Evolutionary conservation across 2,329 filamentous ascomycete species (phyloP).

Genomic region (Ophiostoma piceae): DNA sequence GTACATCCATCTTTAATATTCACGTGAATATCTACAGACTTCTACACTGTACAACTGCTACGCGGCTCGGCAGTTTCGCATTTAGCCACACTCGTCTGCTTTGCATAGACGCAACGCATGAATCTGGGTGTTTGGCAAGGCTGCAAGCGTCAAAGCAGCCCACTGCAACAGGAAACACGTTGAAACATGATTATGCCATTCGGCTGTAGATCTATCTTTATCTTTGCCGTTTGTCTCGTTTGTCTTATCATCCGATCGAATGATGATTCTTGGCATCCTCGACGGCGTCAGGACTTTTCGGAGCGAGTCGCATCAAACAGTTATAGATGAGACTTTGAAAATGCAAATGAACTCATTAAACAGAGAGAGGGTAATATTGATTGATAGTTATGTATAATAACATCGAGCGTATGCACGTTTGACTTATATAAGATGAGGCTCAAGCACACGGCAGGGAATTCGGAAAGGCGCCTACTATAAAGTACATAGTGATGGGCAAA

Average conservation of each 20-base stretch:
- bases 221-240: background rate
- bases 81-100: background rate
- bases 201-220: background rate
- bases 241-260: too few relatives aligned
- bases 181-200: background rate
- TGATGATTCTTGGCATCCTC: background rate
- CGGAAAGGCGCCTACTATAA: background rate
- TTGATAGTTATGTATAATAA: too few relatives aligned
- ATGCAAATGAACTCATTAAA: too few relatives aligned
- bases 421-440: background rate
- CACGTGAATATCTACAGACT: background rate
- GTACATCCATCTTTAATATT: background rate
- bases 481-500: background rate
- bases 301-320: background rate
- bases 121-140: constrained; percentile 1
- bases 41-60: background rate
- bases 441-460: background rate
- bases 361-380: too few relatives aligned
- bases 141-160: background rate
- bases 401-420: background rate
- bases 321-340: too few relatives aligned
- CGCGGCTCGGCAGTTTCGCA: constrained; percentile 4
- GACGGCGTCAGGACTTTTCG: background rate
- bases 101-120: background rate
- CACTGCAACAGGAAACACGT: background rate